phyloP scores from a whole-genome alignment of 2,329 filamentous ascomycete species.

The Cladosporium sp. region DNA sequence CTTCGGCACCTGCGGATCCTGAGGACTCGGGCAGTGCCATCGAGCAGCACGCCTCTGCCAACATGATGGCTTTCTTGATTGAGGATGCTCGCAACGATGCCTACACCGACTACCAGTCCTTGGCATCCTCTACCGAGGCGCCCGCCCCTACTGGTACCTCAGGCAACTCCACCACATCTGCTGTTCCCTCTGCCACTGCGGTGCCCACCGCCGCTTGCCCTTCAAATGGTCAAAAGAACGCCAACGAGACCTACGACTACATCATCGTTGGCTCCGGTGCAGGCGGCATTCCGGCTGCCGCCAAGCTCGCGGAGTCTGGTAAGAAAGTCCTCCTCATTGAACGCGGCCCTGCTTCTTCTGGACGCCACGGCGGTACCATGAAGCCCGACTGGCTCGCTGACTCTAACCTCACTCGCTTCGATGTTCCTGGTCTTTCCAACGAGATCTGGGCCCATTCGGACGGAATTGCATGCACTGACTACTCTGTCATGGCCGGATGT shows the following conservation, averaged over 20 bases:
- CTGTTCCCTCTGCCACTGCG: conserved; percentile 17
- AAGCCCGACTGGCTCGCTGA: conserved; percentile 58
- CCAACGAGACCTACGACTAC: conserved; percentile 54
- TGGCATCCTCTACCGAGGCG: conserved; percentile 32
- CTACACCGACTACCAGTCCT: conserved; percentile 36
- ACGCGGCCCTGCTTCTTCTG: conserved; percentile 52
- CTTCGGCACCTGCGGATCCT: conserved; percentile 23
- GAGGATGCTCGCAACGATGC: conserved; percentile 41
- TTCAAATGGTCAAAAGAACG: conserved; percentile 20
- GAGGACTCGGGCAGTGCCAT: conserved; percentile 41
- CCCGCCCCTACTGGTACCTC: conserved; percentile 39
- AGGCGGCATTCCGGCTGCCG: conserved; percentile 55
- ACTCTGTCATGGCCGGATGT: conserved; percentile 69
- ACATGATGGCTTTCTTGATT: conserved; percentile 48
- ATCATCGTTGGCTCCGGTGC: conserved; percentile 61
- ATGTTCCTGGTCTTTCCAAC: conserved; percentile 67
- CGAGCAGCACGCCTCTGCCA: conserved; percentile 50
- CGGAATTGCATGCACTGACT: conserved; percentile 63
- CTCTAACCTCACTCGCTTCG: conserved; percentile 63
- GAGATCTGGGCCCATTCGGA: conserved; percentile 61
- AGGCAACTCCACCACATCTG: conserved; percentile 19
- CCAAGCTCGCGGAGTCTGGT: conserved; percentile 59
- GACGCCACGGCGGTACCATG: conserved; percentile 59
- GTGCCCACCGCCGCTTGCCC: conserved; percentile 24
- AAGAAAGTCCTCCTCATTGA: conserved; percentile 58